A percentile compares a stretch with the other conserved stretches of the same genome.
phyloP scores from a whole-genome alignment of 2,329 filamentous ascomycete species.

The Coleophoma crateriformis region DNA sequence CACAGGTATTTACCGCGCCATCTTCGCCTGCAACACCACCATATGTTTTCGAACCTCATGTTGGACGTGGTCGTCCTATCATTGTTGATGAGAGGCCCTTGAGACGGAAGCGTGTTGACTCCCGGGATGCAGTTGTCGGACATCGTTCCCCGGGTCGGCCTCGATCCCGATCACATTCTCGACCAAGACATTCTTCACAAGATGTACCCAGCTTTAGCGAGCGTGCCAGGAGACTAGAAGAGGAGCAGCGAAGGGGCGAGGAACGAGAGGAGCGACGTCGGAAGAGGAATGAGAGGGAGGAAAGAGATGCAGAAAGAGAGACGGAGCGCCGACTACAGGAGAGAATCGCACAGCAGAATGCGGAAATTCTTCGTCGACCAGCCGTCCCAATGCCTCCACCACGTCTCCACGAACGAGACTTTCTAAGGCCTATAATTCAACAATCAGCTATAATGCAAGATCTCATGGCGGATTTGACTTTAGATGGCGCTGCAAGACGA shows the following conservation, averaged over 20 bases:
- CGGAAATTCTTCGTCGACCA: slow-evolving; percentile 21
- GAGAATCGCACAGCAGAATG: slow-evolving; percentile 19
- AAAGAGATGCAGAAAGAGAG: slow-evolving; percentile 8
- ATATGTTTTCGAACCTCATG: slow-evolving; percentile 8
- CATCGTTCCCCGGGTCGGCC: slow-evolving; percentile 6
- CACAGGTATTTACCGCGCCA: slow-evolving; percentile 31
- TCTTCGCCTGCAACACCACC: slow-evolving; percentile 19
- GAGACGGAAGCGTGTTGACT: slow-evolving; percentile 5
- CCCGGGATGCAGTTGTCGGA: slow-evolving; percentile 13
- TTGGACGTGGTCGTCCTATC: slow-evolving; percentile 16
- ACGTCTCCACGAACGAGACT: slow-evolving; percentile 4
- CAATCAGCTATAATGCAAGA: slow-evolving; percentile 9
- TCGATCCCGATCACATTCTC: slow-evolving; percentile 6
- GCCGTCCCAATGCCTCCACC: slow-evolving; percentile 15
- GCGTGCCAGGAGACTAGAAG: slow-evolving; percentile 6
- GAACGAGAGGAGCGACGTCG: slow-evolving; percentile 1
- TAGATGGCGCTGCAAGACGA: slow-evolving; percentile 7
- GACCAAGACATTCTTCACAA: slow-evolving; percentile 15
- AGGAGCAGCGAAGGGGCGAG: slow-evolving; percentile 6
- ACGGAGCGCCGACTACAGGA: slow-evolving; percentile 11
- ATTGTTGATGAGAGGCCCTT: slow-evolving; percentile 22
- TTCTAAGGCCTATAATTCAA: slow-evolving; percentile 14
- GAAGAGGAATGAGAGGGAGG: slow-evolving; percentile 8
- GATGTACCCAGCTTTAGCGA: slow-evolving; percentile 17
- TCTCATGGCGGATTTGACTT: slow-evolving; percentile 12